Percentiles rank a stretch among this genome's conserved stretches.
Evolutionary conservation across 768 basidiomycete genomes (phyloP).

Genomic region (Suillus alpinus): DNA sequence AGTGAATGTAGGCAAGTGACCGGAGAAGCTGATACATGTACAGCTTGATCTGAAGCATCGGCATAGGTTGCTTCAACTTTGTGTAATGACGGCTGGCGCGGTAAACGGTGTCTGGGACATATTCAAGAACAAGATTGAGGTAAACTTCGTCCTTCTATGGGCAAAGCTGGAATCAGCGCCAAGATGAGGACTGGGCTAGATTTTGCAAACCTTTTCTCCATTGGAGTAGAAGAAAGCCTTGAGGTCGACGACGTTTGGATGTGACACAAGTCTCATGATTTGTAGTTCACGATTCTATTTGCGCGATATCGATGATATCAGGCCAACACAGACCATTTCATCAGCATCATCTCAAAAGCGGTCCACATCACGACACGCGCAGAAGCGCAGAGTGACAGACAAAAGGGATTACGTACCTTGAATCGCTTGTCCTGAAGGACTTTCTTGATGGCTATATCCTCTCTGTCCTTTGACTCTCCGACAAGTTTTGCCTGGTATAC

Average conservation of each 20-base stretch:
- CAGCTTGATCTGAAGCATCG: conserved; percentile 98
- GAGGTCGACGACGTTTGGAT: conserved; percentile 98
- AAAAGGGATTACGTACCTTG: conserved; percentile 66
- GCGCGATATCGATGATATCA: conserved; percentile 4
- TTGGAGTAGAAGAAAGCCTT: conserved; percentile 99
- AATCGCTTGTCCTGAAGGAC: conserved; percentile 99
- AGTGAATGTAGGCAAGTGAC: conserved; percentile 98
- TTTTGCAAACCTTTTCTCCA: conserved; percentile 85
- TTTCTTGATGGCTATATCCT: conserved; percentile 99
- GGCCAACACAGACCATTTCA: background rate
- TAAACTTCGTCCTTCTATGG: conserved; percentile 98
- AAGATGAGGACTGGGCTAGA: conserved; percentile 8
- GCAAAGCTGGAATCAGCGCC: conserved; percentile 8
- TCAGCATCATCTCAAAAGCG: conserved; percentile 13
- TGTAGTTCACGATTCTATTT: conserved; percentile 95
- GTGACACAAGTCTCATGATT: conserved; percentile 95
- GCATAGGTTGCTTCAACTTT: conserved; percentile 99
- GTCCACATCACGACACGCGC: background rate
- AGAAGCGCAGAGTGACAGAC: conserved; percentile 7
- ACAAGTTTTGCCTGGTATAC: conserved; percentile 95
- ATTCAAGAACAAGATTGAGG: conserved; percentile 98
- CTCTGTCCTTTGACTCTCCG: conserved; percentile 52
- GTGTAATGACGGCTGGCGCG: conserved; percentile 98
- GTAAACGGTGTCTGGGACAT: conserved; percentile 99
- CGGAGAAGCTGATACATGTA: conserved; percentile 99